Base-by-base conservation (phyloP, 257 asterid species). In the Jacaranda copaia region DNA sequence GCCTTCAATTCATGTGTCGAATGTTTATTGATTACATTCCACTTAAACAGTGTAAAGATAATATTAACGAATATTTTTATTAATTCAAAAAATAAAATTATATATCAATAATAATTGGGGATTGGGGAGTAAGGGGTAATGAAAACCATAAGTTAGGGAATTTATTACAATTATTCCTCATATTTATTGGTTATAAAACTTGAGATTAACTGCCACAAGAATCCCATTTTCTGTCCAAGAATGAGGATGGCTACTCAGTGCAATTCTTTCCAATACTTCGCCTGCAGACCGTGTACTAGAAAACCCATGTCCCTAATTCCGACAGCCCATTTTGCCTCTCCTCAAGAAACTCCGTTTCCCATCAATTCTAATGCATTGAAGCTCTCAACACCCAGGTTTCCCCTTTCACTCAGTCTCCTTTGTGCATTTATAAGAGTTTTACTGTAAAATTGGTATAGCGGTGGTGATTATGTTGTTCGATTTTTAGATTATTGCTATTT, bases 201-300 rank as follows among this genome's bases (percentile, higher is more conserved):
- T 8, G 20, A 66, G 64, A 73, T 43, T 72, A 8, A n/a, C 5
- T 10, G 58, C 18, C 1, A 63, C 5, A 58, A 43, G 2, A 20
- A 76, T 49, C 66, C 70, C 59, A 49, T 4, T 60, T 72, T 66
- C 72, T 70, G 60, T 53, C 43, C 38, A 42, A 57, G 45, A 42
- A 64, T 66, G 53, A 72, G 42, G 4, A 92, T 91, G 98, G 94
- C 94, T 42, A 52, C 85, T 74, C 88, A 81, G 6, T 86, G 78
- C 90, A 79, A 45, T 80, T 71, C 79, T 66, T 77, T 82, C 78
- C 83, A 86, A 35, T 75, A 80, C 80, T 83, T 86, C 67, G 69
- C 82, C 77, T 70, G 52, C 76, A 84, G 74, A 77, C 87, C 88
- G 19, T 51, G 74, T 80, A 19, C 65, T 10, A 70, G 68, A 77